phyloP scores from a whole-genome alignment of 495 filamentous ascomycete species.

The Neurospora sp. region DNA sequence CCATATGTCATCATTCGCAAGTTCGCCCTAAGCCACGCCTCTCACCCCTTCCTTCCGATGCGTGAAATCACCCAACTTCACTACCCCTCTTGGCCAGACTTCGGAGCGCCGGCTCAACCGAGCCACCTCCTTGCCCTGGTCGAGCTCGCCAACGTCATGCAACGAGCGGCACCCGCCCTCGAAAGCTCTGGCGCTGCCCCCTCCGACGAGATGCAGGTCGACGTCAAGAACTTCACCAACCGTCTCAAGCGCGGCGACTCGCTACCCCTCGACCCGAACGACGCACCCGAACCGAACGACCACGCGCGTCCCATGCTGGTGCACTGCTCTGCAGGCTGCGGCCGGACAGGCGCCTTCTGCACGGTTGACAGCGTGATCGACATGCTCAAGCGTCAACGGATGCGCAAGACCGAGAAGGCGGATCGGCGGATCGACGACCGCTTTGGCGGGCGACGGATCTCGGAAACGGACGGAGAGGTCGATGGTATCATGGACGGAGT shows the following conservation, averaged over 20 bases:
- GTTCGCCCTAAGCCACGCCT: constrained; percentile 69
- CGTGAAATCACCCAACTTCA: constrained; percentile 94
- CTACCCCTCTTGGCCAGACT: constrained; percentile 92
- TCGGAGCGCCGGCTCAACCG: constrained; percentile 85
- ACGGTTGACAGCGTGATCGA: constrained; percentile 91
- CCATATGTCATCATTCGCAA: constrained; percentile 79
- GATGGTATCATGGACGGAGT: neutral
- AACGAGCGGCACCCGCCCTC: constrained; percentile 31
- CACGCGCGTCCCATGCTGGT: constrained; percentile 67
- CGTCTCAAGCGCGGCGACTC: constrained; percentile 4
- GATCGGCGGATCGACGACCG: constrained; percentile 26
- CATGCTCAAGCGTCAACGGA: constrained; percentile 75
- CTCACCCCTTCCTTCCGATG: constrained; percentile 72
- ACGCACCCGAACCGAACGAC: constrained; percentile 45
- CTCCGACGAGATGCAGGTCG: constrained; percentile 4
- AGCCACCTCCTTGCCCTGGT: constrained; percentile 76
- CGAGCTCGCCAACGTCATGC: constrained; percentile 67
- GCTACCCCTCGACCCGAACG: constrained; percentile 24
- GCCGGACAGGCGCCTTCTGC: constrained; percentile 91
- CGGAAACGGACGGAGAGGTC: constrained; percentile 1
- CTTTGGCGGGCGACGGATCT: constrained; percentile 14
- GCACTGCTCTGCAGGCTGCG: constrained; percentile 93
- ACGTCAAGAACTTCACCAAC: neutral
- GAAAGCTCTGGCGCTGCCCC: constrained; percentile 33
- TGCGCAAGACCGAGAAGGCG: constrained; percentile 19